These are phyloP conservation scores for Phytophthora quininea DNA, from an alignment of 352 stramenopile species.

Conservation along the genomic window DNA sequence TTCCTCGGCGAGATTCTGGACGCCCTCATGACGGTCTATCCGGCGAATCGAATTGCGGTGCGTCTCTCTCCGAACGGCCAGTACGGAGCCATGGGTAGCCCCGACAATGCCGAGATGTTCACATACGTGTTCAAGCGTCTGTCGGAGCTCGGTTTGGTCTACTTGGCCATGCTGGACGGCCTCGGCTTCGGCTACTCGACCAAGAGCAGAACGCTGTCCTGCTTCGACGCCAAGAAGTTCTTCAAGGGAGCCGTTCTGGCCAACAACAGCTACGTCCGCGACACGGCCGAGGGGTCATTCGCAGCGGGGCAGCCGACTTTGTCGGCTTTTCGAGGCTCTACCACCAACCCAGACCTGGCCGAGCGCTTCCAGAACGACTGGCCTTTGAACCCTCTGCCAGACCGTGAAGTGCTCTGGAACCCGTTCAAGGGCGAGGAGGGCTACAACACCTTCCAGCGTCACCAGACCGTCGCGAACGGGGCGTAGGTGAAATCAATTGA, in stretches of 20 bases:
- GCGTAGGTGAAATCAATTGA: no score
- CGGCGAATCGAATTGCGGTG: slow-evolving; percentile 24
- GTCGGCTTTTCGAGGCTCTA: slow-evolving; percentile 39
- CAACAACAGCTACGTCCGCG: slow-evolving; percentile 21
- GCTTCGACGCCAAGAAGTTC: slow-evolving; percentile 18
- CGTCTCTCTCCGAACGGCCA: slow-evolving; percentile 20
- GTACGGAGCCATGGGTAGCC: slow-evolving; percentile 24
- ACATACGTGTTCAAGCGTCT: slow-evolving; percentile 25
- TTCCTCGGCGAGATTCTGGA: slow-evolving; percentile 64
- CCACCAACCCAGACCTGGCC: slow-evolving; percentile 45
- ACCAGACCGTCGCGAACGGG: not conserved
- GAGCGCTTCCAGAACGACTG: slow-evolving; percentile 27
- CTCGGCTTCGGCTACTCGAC: slow-evolving; percentile 12
- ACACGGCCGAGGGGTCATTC: slow-evolving; percentile 28
- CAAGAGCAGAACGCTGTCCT: slow-evolving; percentile 5
- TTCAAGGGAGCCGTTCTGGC: slow-evolving; percentile 18
- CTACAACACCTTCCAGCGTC: slow-evolving; percentile 9
- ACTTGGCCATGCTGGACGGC: slow-evolving; percentile 24
- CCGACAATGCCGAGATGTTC: slow-evolving; percentile 34
- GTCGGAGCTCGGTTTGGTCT: slow-evolving; percentile 10
- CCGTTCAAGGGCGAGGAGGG: slow-evolving; percentile 7
- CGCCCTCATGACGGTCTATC: slow-evolving; percentile 27
- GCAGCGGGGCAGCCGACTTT: slow-evolving; percentile 24
- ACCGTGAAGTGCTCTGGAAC: slow-evolving; percentile 13
- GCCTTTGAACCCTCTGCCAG: not conserved